Evolutionary conservation across 352 stramenopile species (phyloP).

Genomic region (Phytophthora tentaculata): DNA sequence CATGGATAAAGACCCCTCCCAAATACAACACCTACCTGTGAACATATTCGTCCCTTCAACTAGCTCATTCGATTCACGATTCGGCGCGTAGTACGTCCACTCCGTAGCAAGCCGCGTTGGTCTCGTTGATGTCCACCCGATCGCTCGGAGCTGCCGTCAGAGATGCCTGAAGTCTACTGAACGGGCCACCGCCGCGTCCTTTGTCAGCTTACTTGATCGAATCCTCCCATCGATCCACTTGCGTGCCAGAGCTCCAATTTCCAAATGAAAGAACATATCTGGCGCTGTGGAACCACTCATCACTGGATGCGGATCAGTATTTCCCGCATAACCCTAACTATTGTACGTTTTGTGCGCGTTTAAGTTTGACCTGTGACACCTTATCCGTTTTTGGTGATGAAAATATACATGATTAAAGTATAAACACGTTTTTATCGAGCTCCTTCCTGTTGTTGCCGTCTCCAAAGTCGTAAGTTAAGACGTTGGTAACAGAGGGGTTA

Average conservation of each 20-base stretch:
- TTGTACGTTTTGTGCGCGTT: too few species aligned
- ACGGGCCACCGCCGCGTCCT: background rate
- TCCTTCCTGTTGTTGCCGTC: too few species aligned
- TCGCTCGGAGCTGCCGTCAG: conserved; percentile 1
- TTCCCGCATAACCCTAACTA: too few species aligned
- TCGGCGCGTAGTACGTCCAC: background rate
- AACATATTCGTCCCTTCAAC: conserved; percentile 3
- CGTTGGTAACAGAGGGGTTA: too few species aligned
- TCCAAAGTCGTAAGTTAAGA: too few species aligned
- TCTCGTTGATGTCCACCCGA: conserved; percentile 3
- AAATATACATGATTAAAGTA: too few species aligned
- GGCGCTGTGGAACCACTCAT: background rate
- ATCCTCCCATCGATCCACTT: background rate
- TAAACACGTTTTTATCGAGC: too few species aligned
- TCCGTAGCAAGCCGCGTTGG: background rate
- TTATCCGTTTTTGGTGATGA: too few species aligned
- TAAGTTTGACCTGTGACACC: too few species aligned
- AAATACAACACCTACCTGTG: background rate
- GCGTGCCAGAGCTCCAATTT: background rate
- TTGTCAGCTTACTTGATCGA: background rate
- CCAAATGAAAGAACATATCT: background rate
- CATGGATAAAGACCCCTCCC: background rate
- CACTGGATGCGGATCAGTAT: background rate
- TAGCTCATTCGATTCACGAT: background rate
- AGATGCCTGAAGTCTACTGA: conserved; percentile 6